Conservation (phyloP, 208 protist species). For the Crithidia brevicula region DNA sequence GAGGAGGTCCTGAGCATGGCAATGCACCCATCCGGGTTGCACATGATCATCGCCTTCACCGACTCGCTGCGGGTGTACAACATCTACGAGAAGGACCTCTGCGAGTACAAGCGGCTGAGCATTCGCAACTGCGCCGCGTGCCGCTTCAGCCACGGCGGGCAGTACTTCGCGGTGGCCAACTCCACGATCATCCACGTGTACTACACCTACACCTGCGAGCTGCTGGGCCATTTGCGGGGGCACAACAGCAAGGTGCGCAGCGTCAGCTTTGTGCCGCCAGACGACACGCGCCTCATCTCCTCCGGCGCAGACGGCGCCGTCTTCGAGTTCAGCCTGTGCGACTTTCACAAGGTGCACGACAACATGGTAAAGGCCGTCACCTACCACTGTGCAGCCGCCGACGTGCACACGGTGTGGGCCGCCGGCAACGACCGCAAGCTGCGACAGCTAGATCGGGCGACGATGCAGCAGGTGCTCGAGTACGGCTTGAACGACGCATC, state of each 20-base stretch:
- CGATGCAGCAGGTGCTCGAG: constrained; percentile 61
- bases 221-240: constrained; percentile 94
- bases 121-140: constrained; percentile 94
- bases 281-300: constrained; percentile 93
- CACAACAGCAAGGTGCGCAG: constrained; percentile 95
- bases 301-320: constrained; percentile 95
- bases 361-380: constrained; percentile 91
- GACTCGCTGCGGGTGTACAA: constrained; percentile 97
- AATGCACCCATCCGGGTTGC: constrained; percentile 95
- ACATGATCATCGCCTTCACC: constrained; percentile 95
- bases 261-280: constrained; percentile 87
- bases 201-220: constrained; percentile 95
- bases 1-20: constrained; percentile 94
- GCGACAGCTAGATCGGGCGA: constrained; percentile 82
- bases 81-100: constrained; percentile 95
- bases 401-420: constrained; percentile 89
- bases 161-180: constrained; percentile 96
- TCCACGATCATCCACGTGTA: constrained; percentile 97
- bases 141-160: constrained; percentile 95
- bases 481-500: constrained; percentile 81
- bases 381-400: constrained; percentile 91
- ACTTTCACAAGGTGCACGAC: constrained; percentile 94
- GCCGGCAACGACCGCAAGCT: constrained; percentile 95
- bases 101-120: constrained; percentile 93
- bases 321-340: constrained; percentile 94